A percentile compares a stretch with the other conserved stretches of the same genome.
Evolutionary conservation across 805 yeast species (phyloP).

Genomic region (Candida parachauliodes): DNA sequence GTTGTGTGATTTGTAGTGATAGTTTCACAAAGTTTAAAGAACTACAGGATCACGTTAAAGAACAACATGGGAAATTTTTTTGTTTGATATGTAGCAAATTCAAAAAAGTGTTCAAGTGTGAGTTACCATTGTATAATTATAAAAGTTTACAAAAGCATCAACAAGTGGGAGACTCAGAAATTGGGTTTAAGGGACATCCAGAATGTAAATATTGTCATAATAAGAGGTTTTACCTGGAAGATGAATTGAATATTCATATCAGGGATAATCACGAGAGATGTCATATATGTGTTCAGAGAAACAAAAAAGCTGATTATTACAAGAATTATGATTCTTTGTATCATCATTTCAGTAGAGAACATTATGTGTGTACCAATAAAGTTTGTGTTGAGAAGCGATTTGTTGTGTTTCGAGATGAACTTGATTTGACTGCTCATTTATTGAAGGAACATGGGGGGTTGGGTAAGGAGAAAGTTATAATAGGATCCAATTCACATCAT

Average conservation of each 20-base stretch:
- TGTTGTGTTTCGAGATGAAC: slow-evolving; percentile 83
- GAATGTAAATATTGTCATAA: slow-evolving; percentile 76
- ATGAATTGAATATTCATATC: slow-evolving; percentile 79
- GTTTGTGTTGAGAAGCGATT: slow-evolving; percentile 84
- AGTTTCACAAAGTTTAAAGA: slow-evolving; percentile 50
- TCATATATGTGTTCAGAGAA: slow-evolving; percentile 75
- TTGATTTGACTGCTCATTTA: slow-evolving; percentile 87
- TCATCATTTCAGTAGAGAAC: slow-evolving; percentile 69
- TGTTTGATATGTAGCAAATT: slow-evolving; percentile 78
- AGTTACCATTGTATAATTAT: slow-evolving; percentile 57
- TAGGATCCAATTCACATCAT: slow-evolving; percentile 38
- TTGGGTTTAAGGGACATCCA: slow-evolving; percentile 88
- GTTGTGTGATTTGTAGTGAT: slow-evolving; percentile 52
- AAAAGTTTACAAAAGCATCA: slow-evolving; percentile 69
- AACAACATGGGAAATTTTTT: slow-evolving; percentile 57
- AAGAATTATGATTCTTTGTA: slow-evolving; percentile 70
- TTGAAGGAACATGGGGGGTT: slow-evolving; percentile 72
- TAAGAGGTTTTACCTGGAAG: slow-evolving; percentile 78
- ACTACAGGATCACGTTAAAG: slow-evolving; percentile 61
- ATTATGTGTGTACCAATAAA: slow-evolving; percentile 73
- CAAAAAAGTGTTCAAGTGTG: slow-evolving; percentile 74
- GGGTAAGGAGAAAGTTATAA: slow-evolving; percentile 37
- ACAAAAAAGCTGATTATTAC: slow-evolving; percentile 57
- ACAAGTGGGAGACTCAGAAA: slow-evolving; percentile 58
- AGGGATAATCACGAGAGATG: slow-evolving; percentile 85